Percentiles rank a stretch among this genome's conserved stretches.
Evolutionary conservation across 1,284 basidiomycete genomes (phyloP).

Genomic region (Vanrija sp.): DNA sequence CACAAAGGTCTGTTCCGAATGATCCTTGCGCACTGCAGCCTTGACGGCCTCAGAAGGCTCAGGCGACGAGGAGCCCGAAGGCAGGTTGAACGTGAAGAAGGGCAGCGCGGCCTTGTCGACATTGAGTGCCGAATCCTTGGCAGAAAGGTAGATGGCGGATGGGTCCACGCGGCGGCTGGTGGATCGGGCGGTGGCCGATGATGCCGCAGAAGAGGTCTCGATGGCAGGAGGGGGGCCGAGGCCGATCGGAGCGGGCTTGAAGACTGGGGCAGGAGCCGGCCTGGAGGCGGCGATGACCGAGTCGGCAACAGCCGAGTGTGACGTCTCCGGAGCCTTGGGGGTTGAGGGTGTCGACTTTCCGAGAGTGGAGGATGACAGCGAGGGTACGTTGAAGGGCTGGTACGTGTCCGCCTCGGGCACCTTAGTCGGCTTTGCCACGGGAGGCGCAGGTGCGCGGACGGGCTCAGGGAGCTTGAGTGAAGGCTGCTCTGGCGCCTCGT

Average conservation of each 20-base stretch:
- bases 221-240: constrained; percentile 9
- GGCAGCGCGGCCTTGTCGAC: constrained; percentile 33
- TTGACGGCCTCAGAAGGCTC: constrained; percentile 18
- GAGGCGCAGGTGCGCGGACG: constrained; percentile 1
- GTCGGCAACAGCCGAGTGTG: constrained; percentile 3
- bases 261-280: constrained; percentile 8
- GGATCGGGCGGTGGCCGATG: neutral
- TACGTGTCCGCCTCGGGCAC: constrained; percentile 23
- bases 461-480: neutral
- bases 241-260: constrained; percentile 11
- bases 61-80: neutral
- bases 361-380: constrained; percentile 9
- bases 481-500: neutral
- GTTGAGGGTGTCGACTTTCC: constrained; percentile 1
- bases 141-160: constrained; percentile 26
- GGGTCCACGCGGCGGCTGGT: constrained; percentile 7
- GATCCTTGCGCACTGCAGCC: constrained; percentile 4
- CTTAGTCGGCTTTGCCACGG: neutral
- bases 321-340: neutral
- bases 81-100: constrained; percentile 30
- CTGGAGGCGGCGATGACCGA: constrained; percentile 11
- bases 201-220: neutral
- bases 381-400: constrained; percentile 15
- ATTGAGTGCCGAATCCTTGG: constrained; percentile 37
- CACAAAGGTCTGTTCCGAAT: constrained; percentile 1